Evolutionary conservation across 352 stramenopile species (phyloP).

Genomic region (Phytophthora europaea): DNA sequence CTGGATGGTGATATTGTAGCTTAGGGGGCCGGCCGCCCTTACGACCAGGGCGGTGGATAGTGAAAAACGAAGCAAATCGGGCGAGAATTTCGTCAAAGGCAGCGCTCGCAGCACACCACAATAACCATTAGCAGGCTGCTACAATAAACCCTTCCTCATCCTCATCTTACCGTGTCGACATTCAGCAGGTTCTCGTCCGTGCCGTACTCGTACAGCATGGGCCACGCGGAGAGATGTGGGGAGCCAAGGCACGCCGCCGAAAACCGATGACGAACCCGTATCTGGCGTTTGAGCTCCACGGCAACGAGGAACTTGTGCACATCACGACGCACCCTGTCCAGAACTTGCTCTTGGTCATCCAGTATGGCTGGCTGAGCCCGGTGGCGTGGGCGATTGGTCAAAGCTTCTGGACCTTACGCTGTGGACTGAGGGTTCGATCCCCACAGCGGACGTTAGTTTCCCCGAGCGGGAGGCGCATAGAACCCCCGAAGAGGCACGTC

Average conservation of each 20-base stretch:
- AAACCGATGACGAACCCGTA: background rate
- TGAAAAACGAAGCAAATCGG: background rate
- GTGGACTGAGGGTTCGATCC: too few species aligned
- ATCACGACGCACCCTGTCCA: background rate
- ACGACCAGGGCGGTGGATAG: background rate
- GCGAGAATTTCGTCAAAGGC: conserved; percentile 2
- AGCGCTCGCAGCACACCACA: background rate
- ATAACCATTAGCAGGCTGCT: too few species aligned
- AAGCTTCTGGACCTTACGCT: too few species aligned
- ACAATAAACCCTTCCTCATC: too few species aligned
- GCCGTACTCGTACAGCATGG: conserved; percentile 8
- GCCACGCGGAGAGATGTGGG: background rate
- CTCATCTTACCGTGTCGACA: background rate
- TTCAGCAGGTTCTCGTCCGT: conserved; percentile 7
- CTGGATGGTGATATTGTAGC: background rate
- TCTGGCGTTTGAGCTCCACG: background rate
- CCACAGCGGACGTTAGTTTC: too few species aligned
- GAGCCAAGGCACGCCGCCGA: background rate
- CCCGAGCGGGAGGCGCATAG: too few species aligned
- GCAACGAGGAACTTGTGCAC: background rate
- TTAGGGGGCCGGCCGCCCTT: background rate
- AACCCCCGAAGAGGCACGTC: too few species aligned
- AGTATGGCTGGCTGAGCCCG: background rate
- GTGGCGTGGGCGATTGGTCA: too few species aligned
- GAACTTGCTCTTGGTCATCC: background rate